Percentiles rank a stretch among this genome's conserved stretches.
Evolutionary conservation across 441 rosid genomes (phyloP).

Genomic region (Populus hybrid): DNA sequence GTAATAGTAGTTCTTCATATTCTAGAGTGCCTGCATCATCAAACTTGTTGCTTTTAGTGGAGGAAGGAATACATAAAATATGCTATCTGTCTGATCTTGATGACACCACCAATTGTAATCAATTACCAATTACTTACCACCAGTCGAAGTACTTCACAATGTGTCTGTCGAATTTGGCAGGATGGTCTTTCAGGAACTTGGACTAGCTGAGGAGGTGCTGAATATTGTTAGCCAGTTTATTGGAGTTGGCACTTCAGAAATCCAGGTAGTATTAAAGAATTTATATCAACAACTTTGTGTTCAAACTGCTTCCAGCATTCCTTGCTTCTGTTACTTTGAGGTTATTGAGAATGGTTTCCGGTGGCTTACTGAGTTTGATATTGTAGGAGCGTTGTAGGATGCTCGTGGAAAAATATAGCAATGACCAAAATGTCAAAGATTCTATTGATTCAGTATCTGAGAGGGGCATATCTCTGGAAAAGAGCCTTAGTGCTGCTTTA

Average conservation of each 20-base stretch:
- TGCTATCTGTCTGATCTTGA: neutral
- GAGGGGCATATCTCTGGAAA: constrained; percentile 47
- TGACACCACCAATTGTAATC: neutral
- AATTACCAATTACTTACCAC: neutral
- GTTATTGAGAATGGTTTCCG: constrained; percentile 17
- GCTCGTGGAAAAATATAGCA: constrained; percentile 48
- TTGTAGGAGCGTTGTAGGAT: constrained; percentile 64
- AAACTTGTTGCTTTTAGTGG: neutral
- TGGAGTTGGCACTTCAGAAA: constrained; percentile 43
- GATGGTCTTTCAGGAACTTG: constrained; percentile 58
- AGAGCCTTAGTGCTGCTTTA: constrained; percentile 56
- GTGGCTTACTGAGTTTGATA: constrained; percentile 20
- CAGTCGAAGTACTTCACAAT: constrained; percentile 5
- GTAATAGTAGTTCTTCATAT: neutral
- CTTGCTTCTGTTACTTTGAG: constrained; percentile 5
- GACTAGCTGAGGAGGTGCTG: constrained; percentile 50
- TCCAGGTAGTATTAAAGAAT: constrained; percentile 45
- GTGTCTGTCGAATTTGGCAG: constrained; percentile 38
- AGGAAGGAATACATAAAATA: constrained; percentile 2
- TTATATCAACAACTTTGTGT: constrained; percentile 1
- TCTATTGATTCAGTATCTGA: constrained; percentile 35
- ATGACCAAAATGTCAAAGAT: constrained; percentile 31
- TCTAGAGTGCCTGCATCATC: neutral
- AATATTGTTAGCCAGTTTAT: constrained; percentile 51
- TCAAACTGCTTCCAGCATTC: constrained; percentile 12